Evolutionary conservation across 1,284 basidiomycete species (phyloP).

Genomic region (Malassezia obtusa): DNA sequence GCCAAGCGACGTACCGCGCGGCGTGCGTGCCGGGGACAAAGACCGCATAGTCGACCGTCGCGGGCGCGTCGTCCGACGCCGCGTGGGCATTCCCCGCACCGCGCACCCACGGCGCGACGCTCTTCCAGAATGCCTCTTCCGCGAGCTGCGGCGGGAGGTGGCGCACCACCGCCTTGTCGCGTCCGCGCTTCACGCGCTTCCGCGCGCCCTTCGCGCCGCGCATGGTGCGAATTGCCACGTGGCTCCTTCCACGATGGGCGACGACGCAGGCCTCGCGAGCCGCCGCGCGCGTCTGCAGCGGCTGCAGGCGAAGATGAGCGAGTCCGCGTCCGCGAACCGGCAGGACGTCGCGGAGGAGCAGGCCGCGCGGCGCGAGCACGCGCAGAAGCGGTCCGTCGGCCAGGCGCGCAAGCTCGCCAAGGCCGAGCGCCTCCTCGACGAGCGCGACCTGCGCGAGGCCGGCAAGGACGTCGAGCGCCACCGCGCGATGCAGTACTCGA

Average conservation of each 20-base stretch:
- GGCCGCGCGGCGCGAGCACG: slow-evolving; percentile 18
- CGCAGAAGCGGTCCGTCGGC: slow-evolving; percentile 11
- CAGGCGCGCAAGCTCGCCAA: slow-evolving; percentile 49
- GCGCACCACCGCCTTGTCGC: slow-evolving; percentile 69
- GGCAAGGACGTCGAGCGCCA: slow-evolving; percentile 64
- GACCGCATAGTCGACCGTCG: slow-evolving; percentile 28
- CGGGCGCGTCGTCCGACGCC: slow-evolving; percentile 53
- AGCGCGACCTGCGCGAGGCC: slow-evolving; percentile 74
- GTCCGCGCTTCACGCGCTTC: slow-evolving; percentile 1
- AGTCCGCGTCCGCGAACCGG: slow-evolving; percentile 35
- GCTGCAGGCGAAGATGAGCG: slow-evolving; percentile 9
- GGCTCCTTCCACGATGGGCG: background rate
- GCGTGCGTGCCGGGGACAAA: slow-evolving; percentile 20
- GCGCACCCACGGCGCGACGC: slow-evolving; percentile 67
- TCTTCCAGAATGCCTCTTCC: slow-evolving; percentile 84
- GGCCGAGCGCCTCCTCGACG: slow-evolving; percentile 73
- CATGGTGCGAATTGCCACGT: slow-evolving; percentile 7
- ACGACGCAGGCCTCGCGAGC: background rate
- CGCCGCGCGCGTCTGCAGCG: slow-evolving; percentile 6
- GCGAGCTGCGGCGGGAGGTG: slow-evolving; percentile 83
- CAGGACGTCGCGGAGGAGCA: slow-evolving; percentile 28
- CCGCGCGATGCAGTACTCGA: slow-evolving; percentile 85
- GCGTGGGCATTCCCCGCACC: slow-evolving; percentile 30
- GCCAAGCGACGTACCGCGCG: background rate
- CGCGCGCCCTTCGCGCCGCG: slow-evolving; percentile 10